phyloP scores from a whole-genome alignment of 257 asterid genomes.

The Nyctanthes arbortristis region DNA sequence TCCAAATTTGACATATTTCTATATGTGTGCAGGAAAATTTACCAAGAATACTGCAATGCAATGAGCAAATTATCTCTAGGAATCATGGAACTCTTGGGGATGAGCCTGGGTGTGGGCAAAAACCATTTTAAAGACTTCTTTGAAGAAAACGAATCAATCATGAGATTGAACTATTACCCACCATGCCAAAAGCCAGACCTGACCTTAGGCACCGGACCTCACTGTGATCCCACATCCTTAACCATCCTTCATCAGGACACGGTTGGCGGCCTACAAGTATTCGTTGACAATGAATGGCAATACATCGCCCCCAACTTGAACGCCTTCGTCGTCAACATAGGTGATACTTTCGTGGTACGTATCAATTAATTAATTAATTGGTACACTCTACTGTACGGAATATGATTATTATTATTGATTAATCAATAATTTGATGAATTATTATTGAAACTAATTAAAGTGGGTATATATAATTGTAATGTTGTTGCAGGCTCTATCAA shows the following conservation, averaged over 20 bases:
- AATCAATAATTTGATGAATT: no score
- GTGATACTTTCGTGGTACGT: conserved; percentile 92
- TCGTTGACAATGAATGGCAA: conserved; percentile 72
- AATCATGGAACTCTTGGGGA: conserved; percentile 84
- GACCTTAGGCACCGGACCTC: conserved; percentile 90
- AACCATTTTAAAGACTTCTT: conserved; percentile 53
- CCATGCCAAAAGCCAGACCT: conserved; percentile 78
- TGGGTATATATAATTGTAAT: no score
- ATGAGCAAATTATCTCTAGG: conserved; percentile 75
- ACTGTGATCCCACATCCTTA: conserved; percentile 90
- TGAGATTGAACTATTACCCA: conserved; percentile 90
- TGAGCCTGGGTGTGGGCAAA: conserved; percentile 64
- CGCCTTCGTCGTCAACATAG: conserved; percentile 89
- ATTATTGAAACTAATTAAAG: no score
- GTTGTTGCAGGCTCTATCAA: conserved; percentile 73
- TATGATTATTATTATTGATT: no score
- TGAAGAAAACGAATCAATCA: conserved; percentile 74
- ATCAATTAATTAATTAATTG: no score
- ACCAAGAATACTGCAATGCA: conserved; percentile 67
- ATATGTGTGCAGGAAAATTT: conserved; percentile 58
- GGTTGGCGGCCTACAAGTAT: conserved; percentile 84
- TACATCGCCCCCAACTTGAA: conserved; percentile 55
- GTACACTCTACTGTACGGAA: not conserved
- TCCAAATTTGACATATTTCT: no score
- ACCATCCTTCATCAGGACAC: conserved; percentile 94